These are phyloP conservation scores for Chondrostereum purpureum DNA, from an alignment of 1,284 basidiomycete genomes.

Conservation along the genomic window DNA sequence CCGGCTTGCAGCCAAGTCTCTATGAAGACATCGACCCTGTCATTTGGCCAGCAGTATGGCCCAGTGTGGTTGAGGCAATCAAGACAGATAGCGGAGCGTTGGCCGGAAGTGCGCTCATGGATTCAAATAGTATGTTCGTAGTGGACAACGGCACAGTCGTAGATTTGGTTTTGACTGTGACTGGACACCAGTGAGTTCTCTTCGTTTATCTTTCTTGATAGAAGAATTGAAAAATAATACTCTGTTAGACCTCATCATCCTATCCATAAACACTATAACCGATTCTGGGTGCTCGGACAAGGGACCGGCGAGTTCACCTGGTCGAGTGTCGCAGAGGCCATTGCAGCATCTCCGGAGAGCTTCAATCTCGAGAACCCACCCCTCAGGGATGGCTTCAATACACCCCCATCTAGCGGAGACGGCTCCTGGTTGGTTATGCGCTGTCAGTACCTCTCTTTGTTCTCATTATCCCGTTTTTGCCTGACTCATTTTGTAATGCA, in stretches of 20 bases:
- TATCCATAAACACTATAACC: constrained; percentile 10
- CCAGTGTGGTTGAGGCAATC: constrained; percentile 1
- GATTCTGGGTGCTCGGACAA: constrained; percentile 7
- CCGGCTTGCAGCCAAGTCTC: constrained; percentile 4
- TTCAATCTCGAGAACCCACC: constrained; percentile 10
- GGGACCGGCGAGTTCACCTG: constrained; percentile 8
- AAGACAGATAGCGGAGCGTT: constrained; percentile 3
- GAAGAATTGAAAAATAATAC: too few relatives aligned
- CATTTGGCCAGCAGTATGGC: constrained; percentile 8
- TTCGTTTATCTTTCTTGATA: too few relatives aligned
- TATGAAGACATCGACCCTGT: constrained; percentile 7
- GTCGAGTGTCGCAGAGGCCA: constrained; percentile 8
- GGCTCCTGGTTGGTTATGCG: constrained; percentile 2
- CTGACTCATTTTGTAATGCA: too few relatives aligned
- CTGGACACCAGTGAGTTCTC: constrained; percentile 1
- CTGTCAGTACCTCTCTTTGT: not conserved
- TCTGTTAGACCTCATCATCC: constrained; percentile 8
- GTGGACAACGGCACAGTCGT: constrained; percentile 4
- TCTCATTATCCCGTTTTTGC: too few relatives aligned
- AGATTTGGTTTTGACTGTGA: constrained; percentile 5
- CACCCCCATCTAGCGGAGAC: not conserved
- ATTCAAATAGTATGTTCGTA: constrained; percentile 1
- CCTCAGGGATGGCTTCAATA: constrained; percentile 6
- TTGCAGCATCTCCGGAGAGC: constrained; percentile 5
- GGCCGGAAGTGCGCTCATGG: not conserved